Evolutionary conservation across 2,329 filamentous ascomycete genomes (phyloP), one percentile per base, ranked within the genome.

Genomic region (Whalleya microplaca): DNA sequence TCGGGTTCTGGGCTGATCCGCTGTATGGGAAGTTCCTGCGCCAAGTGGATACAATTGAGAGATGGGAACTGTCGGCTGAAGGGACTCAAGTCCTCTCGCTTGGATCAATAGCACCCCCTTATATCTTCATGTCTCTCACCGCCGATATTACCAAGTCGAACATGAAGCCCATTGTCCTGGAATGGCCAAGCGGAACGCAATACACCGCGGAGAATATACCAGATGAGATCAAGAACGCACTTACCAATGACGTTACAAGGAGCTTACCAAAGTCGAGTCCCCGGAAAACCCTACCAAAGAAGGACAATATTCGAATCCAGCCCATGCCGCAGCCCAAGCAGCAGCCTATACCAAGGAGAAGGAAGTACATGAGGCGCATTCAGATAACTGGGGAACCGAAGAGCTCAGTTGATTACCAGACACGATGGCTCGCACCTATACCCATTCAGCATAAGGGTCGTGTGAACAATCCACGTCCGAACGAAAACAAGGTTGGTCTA

Each of bases 31-130:
- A 64, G 20, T 70, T 71, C 21, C 21, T 68, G 23, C 62, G 62
- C 41, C 53, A 67, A 21, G 56, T 71, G 18, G 71, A 75, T 27
- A 73, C 72, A 8, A 80, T 78, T 48, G 69, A 74, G 29, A 71
- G 71, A 18, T 79, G 81, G 74, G 83, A 85, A 62, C 67, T 76
- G 48, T 77, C 77, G 2, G 56, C 61, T 7, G 58, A 69, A 27
- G 76, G 75, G 1, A 66, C 59, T 18, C 69, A 68, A 12, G 48
- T 75, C 12, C 66, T 78, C 48, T 62, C 66, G 20, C 63, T 66
- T 10, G 70, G 65, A n/a, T 70, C 65, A 7, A 65, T 76, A 10
- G 70, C 66, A 12, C 75, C 76, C 0, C 67, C 73, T 2, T 72
- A 75, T 47, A 66, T 71, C 18, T 80, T 74, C 56, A 72, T 81